Evolutionary conservation across 176 grass and related monocot genomes (phyloP).

Genomic region (Musa beccarii): DNA sequence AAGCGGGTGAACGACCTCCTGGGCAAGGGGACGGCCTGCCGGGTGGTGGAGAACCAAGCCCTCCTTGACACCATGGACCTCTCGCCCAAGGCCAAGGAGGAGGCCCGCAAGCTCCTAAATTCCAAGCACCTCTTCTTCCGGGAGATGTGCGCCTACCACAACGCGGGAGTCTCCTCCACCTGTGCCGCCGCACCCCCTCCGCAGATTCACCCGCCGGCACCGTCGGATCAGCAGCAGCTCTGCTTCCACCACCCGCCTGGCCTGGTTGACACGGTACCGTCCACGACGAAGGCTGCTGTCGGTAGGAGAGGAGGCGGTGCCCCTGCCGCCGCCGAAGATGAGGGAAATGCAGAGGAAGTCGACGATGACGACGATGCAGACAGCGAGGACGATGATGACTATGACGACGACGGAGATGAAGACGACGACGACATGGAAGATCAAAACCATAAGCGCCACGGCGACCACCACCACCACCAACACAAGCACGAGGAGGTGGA

Average conservation of each 20-base stretch:
- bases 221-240: conserved; percentile 10
- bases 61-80: conserved; percentile 74
- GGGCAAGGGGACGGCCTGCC: conserved; percentile 71
- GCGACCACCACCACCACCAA: neutral
- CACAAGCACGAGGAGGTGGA: conserved; percentile 9
- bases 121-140: conserved; percentile 97
- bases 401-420: conserved; percentile 3
- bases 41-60: conserved; percentile 63
- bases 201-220: neutral
- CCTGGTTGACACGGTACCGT: neutral
- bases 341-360: conserved; percentile 23
- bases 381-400: conserved; percentile 10
- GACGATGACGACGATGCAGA: conserved; percentile 37
- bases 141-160: conserved; percentile 97
- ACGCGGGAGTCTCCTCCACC: conserved; percentile 14
- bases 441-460: conserved; percentile 9
- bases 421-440: conserved; percentile 22
- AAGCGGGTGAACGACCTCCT: conserved; percentile 84
- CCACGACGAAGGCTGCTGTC: neutral
- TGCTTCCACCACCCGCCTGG: conserved; percentile 20
- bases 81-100: conserved; percentile 59
- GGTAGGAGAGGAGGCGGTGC: neutral
- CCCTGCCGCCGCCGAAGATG: neutral
- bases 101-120: conserved; percentile 81
- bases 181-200: neutral